Evolutionary conservation across 306 rosid genomes (phyloP).

Genomic region (Betula pendula): DNA sequence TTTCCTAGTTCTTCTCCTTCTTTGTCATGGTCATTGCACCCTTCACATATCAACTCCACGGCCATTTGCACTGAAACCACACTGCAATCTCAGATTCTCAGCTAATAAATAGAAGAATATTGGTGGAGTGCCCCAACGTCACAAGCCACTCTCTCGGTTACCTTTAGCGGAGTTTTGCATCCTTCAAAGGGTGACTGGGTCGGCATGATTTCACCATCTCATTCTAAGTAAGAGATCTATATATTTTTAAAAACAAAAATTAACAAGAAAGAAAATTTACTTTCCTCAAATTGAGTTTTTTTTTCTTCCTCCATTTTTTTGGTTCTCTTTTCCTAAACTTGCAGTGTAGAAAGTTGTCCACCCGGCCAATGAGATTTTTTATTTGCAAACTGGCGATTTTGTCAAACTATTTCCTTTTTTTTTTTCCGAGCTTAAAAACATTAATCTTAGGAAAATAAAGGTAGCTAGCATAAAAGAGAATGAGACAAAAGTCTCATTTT

Average conservation of each 20-base stretch:
- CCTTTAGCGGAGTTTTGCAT: constrained; percentile 46
- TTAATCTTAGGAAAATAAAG: too few relatives aligned
- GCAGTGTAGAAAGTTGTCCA: constrained; percentile 54
- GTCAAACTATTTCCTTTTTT: constrained; percentile 55
- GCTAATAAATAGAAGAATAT: constrained; percentile 45
- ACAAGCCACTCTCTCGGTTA: constrained; percentile 39
- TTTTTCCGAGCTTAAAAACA: too few relatives aligned
- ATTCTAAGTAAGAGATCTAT: constrained; percentile 51
- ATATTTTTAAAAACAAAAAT: too few relatives aligned
- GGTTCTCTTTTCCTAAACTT: not conserved
- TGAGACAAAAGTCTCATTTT: too few relatives aligned
- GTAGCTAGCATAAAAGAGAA: too few relatives aligned
- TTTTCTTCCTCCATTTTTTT: not conserved
- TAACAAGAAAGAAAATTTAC: too few relatives aligned
- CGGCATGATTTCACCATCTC: constrained; percentile 83
- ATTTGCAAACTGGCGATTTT: constrained; percentile 75
- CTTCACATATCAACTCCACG: constrained; percentile 34
- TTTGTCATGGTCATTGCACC: constrained; percentile 29
- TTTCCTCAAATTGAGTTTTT: not conserved
- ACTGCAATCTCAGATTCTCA: constrained; percentile 74
- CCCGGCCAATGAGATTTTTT: too few relatives aligned
- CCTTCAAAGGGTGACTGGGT: constrained; percentile 66
- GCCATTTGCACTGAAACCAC: constrained; percentile 46
- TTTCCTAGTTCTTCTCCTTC: constrained; percentile 7
- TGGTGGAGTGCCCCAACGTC: constrained; percentile 36